Base-by-base conservation (phyloP, 2,329 filamentous ascomycete genomes). In the Fusarium sp. region DNA sequence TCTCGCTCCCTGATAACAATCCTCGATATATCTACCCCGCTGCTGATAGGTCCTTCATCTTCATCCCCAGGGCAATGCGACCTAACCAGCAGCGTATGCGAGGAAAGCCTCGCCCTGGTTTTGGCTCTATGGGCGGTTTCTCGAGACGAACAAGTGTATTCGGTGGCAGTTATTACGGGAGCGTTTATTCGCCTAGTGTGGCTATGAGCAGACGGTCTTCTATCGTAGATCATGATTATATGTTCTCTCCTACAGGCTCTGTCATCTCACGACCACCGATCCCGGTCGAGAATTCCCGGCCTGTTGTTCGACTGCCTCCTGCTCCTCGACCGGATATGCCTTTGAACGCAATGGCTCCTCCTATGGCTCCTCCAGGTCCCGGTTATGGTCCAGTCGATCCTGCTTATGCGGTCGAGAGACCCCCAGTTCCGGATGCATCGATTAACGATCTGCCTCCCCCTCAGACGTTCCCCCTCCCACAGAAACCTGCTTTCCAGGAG, bases 11-110 rank as follows among this genome's bases (percentile, higher is more conserved):
- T 3, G 87, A 92, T 29, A 87, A 92, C 69, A 84, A 89, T 15
- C 92, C 94, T 38, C 90, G 92, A 68, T 98, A 98, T 80, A 94
- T 98, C 65, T 97, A 96, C 81, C 96, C 96, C 8, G 92, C 94
- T 4, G 86, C 88, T 48, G 94, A 98, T 75, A 87, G 96, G 70
- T 98, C 96, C 0, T 99, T 99, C 80, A 97, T 98, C 75, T 99
- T 99, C 82, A 99, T 99, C 65, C 96, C 96, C 15, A 88, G 96
- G 72, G 95, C 95, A 13, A 87, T 98, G 83, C 90, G 96, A 72
- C 96, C 96, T 16, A 98, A 97, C 78, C 94, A 97, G 79, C 93
- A 97, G 82, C 92, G 97, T 58, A 76, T 77, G 62, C 78, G 79
- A 49, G 92, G 91, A 65, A 91, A 93, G 76, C 90, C 93, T 40